Percentiles rank a stretch among this genome's conserved stretches.
Conservation (phyloP, 805 yeast species). For the Ogataea parapolymorpha region DNA sequence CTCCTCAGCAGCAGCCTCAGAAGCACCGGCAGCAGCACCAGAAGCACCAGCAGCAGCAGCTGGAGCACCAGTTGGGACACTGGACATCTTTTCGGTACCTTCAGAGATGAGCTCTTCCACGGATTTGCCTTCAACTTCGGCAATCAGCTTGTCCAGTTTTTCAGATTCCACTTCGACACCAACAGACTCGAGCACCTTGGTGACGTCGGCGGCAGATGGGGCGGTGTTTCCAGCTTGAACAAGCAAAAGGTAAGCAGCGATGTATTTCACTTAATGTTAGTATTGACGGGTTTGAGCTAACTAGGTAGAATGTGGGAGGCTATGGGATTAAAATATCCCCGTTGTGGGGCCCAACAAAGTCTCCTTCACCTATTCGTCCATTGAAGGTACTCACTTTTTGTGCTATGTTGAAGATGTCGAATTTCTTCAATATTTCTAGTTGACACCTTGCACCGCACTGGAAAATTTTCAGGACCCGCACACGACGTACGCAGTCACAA, state of each 20-base stretch:
- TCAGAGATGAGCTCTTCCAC: constrained; percentile 72
- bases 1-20: constrained; percentile 56
- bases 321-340: background rate
- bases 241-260: constrained; percentile 90
- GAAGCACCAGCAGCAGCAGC: constrained; percentile 61
- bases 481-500: constrained; percentile 15
- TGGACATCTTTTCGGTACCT: constrained; percentile 77
- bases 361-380: background rate
- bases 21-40: constrained; percentile 53
- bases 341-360: background rate
- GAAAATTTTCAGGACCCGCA: constrained; percentile 15
- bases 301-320: background rate
- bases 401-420: constrained; percentile 8
- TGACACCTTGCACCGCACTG: constrained; percentile 17
- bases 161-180: constrained; percentile 80
- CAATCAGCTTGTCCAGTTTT: constrained; percentile 65
- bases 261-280: constrained; percentile 63
- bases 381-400: constrained; percentile 7
- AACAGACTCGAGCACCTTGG: constrained; percentile 67
- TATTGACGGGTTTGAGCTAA: background rate
- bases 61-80: constrained; percentile 82
- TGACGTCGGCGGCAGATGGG: constrained; percentile 77
- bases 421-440: constrained; percentile 8
- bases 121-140: constrained; percentile 76
- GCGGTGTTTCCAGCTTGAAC: constrained; percentile 82